phyloP scores from a whole-genome alignment of 441 rosid species.

The Biscutella auriculata region DNA sequence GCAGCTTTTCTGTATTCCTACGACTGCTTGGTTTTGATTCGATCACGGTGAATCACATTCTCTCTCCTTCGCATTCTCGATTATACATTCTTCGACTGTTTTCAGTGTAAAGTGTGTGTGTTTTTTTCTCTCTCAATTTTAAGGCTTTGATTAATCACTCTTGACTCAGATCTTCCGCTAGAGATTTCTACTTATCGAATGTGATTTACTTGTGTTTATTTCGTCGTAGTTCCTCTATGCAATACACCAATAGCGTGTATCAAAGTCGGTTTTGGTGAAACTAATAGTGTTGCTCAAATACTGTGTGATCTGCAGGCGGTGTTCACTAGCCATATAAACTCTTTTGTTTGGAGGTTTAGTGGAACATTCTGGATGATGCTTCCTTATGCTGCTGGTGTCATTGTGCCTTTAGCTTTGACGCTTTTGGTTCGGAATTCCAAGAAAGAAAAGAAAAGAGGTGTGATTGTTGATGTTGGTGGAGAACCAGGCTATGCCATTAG shows the following conservation, averaged over 20 bases:
- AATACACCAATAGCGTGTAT: neutral
- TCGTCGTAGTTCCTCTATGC: too few relatives aligned
- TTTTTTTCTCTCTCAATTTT: neutral
- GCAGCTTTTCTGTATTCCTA: neutral
- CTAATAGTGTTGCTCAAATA: neutral
- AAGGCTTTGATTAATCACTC: neutral
- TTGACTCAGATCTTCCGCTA: slow-evolving; percentile 10
- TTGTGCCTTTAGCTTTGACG: slow-evolving; percentile 67
- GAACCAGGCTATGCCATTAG: slow-evolving; percentile 68
- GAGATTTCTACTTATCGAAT: neutral
- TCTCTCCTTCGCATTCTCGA: neutral
- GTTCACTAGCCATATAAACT: neutral
- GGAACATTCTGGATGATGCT: slow-evolving; percentile 34
- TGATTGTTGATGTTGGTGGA: slow-evolving; percentile 69
- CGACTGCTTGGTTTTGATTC: slow-evolving; percentile 8
- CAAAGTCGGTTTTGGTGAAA: neutral
- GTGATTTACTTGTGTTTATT: neutral
- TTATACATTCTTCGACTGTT: neutral
- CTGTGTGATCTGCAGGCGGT: too few relatives aligned
- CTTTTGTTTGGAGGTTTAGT: neutral
- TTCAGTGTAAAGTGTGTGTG: neutral
- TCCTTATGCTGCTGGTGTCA: slow-evolving; percentile 57
- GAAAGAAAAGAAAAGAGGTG: slow-evolving; percentile 64
- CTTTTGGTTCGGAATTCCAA: slow-evolving; percentile 50
- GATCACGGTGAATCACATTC: slow-evolving; percentile 11